phyloP scores from a whole-genome alignment of 345 rosid species.

The Salix dunnii region DNA sequence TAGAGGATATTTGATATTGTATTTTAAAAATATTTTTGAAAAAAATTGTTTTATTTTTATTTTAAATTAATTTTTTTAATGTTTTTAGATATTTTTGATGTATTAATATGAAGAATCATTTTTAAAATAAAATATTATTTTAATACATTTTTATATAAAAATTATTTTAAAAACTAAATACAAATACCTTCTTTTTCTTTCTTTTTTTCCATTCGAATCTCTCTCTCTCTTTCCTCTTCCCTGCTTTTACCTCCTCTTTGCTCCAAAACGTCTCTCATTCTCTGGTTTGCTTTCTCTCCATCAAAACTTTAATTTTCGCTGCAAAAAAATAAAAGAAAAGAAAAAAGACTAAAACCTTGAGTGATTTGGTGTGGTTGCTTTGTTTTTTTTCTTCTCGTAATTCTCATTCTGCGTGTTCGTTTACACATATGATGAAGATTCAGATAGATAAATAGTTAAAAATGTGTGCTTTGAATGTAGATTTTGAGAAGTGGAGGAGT shows the following conservation, averaged over 20 bases:
- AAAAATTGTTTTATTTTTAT: no score
- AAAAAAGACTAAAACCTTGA: neutral
- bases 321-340: neutral
- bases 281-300: neutral
- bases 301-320: neutral
- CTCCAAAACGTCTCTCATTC: neutral
- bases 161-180: no score
- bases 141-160: no score
- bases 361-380: neutral
- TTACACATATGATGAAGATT: neutral
- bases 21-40: no score
- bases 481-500: slow-evolving; percentile 12
- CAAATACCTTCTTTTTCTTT: no score
- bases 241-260: neutral
- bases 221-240: neutral
- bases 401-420: neutral
- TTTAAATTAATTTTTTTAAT: no score
- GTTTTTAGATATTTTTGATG: no score
- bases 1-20: no score
- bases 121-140: no score
- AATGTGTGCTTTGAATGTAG: slow-evolving; percentile 1
- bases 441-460: neutral
- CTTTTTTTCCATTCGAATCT: neutral
- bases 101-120: no score
- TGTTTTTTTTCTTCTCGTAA: neutral